Evolutionary conservation across 768 basidiomycete species (phyloP).

Genomic region (Auriscalpium orientale): DNA sequence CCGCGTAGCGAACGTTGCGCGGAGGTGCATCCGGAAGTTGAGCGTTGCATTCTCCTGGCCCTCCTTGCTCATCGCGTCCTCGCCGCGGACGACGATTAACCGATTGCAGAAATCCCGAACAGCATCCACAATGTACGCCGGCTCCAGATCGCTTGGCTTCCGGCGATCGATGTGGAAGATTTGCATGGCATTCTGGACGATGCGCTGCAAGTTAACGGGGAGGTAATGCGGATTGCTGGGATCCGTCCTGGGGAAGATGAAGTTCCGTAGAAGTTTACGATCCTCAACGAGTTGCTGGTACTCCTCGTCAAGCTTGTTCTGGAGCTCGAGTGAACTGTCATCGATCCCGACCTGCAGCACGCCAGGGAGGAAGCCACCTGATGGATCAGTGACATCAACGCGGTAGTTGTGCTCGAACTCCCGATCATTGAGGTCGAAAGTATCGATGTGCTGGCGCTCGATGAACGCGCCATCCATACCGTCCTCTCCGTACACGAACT

Average conservation of each 20-base stretch:
- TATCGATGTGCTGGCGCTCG: constrained; percentile 91
- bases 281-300: constrained; percentile 60
- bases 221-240: constrained; percentile 74
- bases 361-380: constrained; percentile 71
- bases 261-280: constrained; percentile 67
- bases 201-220: constrained; percentile 92
- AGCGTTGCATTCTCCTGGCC: constrained; percentile 86
- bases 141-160: constrained; percentile 89
- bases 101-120: constrained; percentile 70
- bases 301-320: constrained; percentile 78
- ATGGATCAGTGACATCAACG: constrained; percentile 87
- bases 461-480: constrained; percentile 99
- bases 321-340: constrained; percentile 75
- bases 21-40: constrained; percentile 89
- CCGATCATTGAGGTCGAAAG: constrained; percentile 71
- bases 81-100: constrained; percentile 82
- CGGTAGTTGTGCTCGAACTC: constrained; percentile 89
- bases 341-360: constrained; percentile 85
- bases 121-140: constrained; percentile 75
- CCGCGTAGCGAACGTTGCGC: constrained; percentile 80
- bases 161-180: constrained; percentile 96
- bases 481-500: constrained; percentile 97
- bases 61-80: constrained; percentile 64
- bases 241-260: constrained; percentile 76
- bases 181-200: constrained; percentile 90